A percentile compares a stretch with the other conserved stretches of the same genome.
phyloP scores from a whole-genome alignment of 495 filamentous ascomycete species.

The Sabuloglossum arenarium region DNA sequence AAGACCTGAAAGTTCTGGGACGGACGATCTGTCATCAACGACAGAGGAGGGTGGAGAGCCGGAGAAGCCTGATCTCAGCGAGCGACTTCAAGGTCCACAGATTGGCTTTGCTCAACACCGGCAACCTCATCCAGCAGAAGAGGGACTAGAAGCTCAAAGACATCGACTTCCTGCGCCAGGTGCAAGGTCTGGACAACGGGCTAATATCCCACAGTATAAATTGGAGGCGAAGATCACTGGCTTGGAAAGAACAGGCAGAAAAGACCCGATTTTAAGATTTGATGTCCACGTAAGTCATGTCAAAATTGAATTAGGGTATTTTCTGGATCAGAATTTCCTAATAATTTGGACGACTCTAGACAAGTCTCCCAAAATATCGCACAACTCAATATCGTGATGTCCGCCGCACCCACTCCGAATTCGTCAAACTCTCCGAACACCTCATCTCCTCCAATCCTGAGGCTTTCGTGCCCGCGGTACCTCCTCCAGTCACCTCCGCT shows the following conservation, averaged over 20 bases:
- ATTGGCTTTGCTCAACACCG: constrained; percentile 19
- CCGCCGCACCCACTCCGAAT: constrained; percentile 85
- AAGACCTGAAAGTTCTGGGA: constrained; percentile 1
- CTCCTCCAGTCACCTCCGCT: constrained; percentile 73
- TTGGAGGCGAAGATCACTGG: constrained; percentile 87
- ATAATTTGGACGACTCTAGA: constrained; percentile 28
- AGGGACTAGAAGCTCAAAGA: constrained; percentile 22
- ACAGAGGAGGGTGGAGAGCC: background rate
- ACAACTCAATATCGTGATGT: constrained; percentile 97
- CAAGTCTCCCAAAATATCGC: constrained; percentile 90
- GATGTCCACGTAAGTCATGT: constrained; percentile 69
- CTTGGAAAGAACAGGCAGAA: constrained; percentile 78
- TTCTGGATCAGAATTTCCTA: constrained; percentile 1
- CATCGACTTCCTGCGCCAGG: constrained; percentile 18
- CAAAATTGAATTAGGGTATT: background rate
- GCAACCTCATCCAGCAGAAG: constrained; percentile 19
- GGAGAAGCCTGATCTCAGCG: background rate
- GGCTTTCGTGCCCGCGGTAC: constrained; percentile 91
- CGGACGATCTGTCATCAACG: background rate
- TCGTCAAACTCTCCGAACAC: constrained; percentile 84
- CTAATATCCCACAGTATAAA: constrained; percentile 43
- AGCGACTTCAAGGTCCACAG: constrained; percentile 15
- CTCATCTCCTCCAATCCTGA: constrained; percentile 91
- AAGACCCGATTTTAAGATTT: constrained; percentile 86
- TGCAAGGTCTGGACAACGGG: constrained; percentile 21